Evolutionary conservation across 1,284 basidiomycete genomes (phyloP).

Genomic region (Meira miltonrushii): DNA sequence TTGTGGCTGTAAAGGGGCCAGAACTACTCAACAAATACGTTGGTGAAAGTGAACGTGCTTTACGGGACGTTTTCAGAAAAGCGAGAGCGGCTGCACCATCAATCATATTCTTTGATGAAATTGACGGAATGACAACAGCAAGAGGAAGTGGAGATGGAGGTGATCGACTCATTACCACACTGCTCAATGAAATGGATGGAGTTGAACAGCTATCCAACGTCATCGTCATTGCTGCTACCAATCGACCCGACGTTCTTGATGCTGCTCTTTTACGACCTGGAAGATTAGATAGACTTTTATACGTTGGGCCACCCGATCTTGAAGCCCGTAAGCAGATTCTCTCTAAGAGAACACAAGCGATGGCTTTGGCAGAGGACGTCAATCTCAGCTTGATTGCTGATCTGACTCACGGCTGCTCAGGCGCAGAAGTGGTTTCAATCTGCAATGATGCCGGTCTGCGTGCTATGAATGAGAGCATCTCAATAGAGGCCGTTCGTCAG

Average conservation of each 20-base stretch:
- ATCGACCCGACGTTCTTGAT: constrained; percentile 88
- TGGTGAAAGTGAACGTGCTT: constrained; percentile 89
- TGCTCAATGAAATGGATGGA: constrained; percentile 95
- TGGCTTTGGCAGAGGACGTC: constrained; percentile 64
- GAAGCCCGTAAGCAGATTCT: constrained; percentile 78
- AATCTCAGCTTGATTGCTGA: constrained; percentile 54
- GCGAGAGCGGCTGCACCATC: constrained; percentile 88
- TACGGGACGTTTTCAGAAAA: constrained; percentile 91
- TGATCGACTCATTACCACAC: constrained; percentile 82
- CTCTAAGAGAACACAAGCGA: constrained; percentile 67
- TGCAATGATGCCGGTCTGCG: constrained; percentile 93
- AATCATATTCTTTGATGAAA: constrained; percentile 96
- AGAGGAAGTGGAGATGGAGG: constrained; percentile 58
- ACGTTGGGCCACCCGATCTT: constrained; percentile 84
- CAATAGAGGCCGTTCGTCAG: constrained; percentile 69
- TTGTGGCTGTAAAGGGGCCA: constrained; percentile 94
- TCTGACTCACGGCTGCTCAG: constrained; percentile 74
- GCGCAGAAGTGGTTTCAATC: constrained; percentile 83
- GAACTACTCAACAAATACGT: constrained; percentile 89
- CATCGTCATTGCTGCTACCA: constrained; percentile 91
- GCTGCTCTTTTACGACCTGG: constrained; percentile 91
- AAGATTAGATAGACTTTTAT: constrained; percentile 87
- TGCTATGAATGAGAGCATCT: constrained; percentile 79
- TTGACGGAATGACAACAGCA: constrained; percentile 83
- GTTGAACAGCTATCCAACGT: constrained; percentile 88